Evolutionary conservation across 2,329 filamentous ascomycete species (phyloP).

Genomic region (Talaromyces atroroseus): DNA sequence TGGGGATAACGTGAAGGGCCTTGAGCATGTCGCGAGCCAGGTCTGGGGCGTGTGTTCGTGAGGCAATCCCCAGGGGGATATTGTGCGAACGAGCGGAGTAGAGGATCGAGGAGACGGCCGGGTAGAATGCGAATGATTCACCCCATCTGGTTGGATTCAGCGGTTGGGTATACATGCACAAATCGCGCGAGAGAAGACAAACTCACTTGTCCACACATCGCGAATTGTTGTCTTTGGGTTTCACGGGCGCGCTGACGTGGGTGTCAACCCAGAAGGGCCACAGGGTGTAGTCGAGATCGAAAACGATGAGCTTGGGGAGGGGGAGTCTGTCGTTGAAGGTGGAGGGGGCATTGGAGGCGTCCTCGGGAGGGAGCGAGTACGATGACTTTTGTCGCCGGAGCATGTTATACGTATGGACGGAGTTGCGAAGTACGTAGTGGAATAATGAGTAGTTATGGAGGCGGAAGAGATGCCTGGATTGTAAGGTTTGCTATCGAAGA

Average conservation of each 20-base stretch:
- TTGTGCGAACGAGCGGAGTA: constrained; percentile 51
- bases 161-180: constrained; percentile 10
- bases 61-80: constrained; percentile 66
- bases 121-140: constrained; percentile 66
- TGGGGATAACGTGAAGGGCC: constrained; percentile 57
- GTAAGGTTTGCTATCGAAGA: too few relatives aligned
- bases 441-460: too few relatives aligned
- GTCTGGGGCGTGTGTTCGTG: constrained; percentile 72
- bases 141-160: constrained; percentile 40
- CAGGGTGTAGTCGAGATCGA: constrained; percentile 97
- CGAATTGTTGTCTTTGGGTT: constrained; percentile 51
- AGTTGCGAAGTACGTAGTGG: too few relatives aligned
- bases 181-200: not conserved
- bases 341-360: constrained; percentile 39
- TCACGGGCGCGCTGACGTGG: constrained; percentile 72
- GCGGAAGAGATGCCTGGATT: too few relatives aligned
- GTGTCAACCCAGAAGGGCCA: constrained; percentile 99
- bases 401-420: constrained; percentile 21
- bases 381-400: constrained; percentile 31
- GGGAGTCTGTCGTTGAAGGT: constrained; percentile 63
- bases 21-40: constrained; percentile 76
- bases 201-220: constrained; percentile 39
- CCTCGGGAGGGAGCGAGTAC: constrained; percentile 27
- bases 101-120: constrained; percentile 63
- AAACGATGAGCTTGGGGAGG: constrained; percentile 77